Conservation (phyloP, 306 rosid species). For the Rosa lucieae region DNA sequence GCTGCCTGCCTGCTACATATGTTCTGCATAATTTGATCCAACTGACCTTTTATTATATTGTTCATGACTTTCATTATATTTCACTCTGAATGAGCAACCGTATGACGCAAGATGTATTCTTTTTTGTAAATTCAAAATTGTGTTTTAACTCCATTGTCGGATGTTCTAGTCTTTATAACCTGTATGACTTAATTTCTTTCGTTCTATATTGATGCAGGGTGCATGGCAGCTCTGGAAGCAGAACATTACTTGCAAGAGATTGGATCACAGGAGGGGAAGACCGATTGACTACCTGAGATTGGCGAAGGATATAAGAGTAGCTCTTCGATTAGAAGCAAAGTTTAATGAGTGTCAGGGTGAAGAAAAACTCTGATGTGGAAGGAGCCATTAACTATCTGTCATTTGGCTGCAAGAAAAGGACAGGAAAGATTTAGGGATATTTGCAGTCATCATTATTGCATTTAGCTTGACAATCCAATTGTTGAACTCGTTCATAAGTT, state of each 20-base stretch:
- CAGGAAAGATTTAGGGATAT: too few relatives aligned
- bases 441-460: not conserved
- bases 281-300: slow-evolving; percentile 44
- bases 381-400: not conserved
- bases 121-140: not conserved
- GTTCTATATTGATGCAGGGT: slow-evolving; percentile 51
- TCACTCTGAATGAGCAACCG: not conserved
- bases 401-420: not conserved
- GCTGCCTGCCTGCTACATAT: not conserved
- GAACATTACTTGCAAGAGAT: slow-evolving; percentile 81
- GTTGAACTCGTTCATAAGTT: not conserved
- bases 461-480: not conserved
- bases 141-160: not conserved
- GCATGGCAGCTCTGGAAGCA: slow-evolving; percentile 97
- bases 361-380: not conserved
- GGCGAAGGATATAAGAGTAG: slow-evolving; percentile 16
- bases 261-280: slow-evolving; percentile 63
- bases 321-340: slow-evolving; percentile 42
- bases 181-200: not conserved
- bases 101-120: not conserved
- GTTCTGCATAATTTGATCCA: not conserved
- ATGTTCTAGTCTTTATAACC: not conserved
- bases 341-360: slow-evolving; percentile 22
- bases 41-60: not conserved
- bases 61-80: not conserved